Evolutionary conservation across 352 stramenopile genomes (phyloP).

Genomic region (Phytopythium ostracodes): DNA sequence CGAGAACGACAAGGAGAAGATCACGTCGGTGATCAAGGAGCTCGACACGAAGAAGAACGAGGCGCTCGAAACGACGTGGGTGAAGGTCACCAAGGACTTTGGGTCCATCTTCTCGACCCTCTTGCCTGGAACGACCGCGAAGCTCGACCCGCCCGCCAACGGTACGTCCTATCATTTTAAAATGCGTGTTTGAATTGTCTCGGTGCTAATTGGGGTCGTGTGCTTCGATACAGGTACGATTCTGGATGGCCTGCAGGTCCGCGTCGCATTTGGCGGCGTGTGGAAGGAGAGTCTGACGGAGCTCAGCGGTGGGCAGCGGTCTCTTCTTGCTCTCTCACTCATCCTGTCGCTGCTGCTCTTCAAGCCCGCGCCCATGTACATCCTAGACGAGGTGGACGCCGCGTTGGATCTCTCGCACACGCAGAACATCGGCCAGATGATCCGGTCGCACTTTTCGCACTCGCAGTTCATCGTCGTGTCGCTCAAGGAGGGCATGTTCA

Average conservation of each 20-base stretch:
- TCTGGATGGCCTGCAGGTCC: slow-evolving; percentile 96
- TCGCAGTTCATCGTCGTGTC: slow-evolving; percentile 99
- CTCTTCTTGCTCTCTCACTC: slow-evolving; percentile 98
- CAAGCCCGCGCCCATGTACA: slow-evolving; percentile 99
- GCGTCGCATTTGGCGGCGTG: slow-evolving; percentile 98
- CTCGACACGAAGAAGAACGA: slow-evolving; percentile 99
- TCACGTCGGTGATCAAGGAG: slow-evolving; percentile 98
- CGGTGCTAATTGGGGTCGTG: slow-evolving; percentile 10
- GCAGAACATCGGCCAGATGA: slow-evolving; percentile 99
- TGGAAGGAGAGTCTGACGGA: slow-evolving; percentile 99
- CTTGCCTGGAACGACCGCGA: slow-evolving; percentile 95
- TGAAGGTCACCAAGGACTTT: slow-evolving; percentile 99
- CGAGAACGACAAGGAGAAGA: slow-evolving; percentile 99
- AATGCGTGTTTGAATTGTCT: background rate
- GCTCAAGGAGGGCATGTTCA: slow-evolving; percentile 99
- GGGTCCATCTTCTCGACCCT: slow-evolving; percentile 99
- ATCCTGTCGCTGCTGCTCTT: slow-evolving; percentile 99
- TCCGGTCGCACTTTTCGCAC: slow-evolving; percentile 98
- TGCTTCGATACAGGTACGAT: slow-evolving; percentile 54
- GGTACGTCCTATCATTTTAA: slow-evolving; percentile 23
- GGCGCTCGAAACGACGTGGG: slow-evolving; percentile 95
- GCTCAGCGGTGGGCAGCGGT: slow-evolving; percentile 97
- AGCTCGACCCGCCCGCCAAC: slow-evolving; percentile 96
- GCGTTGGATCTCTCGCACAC: slow-evolving; percentile 99
- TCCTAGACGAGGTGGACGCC: slow-evolving; percentile 99